Evolutionary conservation across 768 basidiomycete species (phyloP), one percentile per base, ranked within the genome.

Genomic region (Boletus patriciae): DNA sequence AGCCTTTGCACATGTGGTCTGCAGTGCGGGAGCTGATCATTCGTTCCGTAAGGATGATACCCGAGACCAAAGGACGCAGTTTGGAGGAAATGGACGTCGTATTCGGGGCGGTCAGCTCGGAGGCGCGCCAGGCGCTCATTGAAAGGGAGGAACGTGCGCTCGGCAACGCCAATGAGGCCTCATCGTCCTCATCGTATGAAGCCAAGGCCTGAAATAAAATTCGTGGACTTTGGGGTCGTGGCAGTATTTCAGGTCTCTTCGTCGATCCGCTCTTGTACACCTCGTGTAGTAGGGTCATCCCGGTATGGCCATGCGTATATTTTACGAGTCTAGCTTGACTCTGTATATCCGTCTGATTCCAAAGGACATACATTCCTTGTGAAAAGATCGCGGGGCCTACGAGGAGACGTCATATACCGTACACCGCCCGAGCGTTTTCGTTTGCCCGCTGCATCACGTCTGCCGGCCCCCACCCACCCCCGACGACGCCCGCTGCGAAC

Each of bases 361-460:
- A n/a, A 40, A 40, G 18, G 38, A 10, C 18, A 2, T 19, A 6
- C 11, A 6, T 19, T 40, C n/a, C n/a, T 6, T 11, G 4, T 40
- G n/a, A 38, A 38, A n/a, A 10, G 16, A 18, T 16, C 9, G 18
- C 18, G 8, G 9, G 18, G 18, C 15, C 34, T 12, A 47, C 46
- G 33, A 47, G 12, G 19, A 21, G 12, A 8, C 4, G 41, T 55
- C 43, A 50, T 57, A 70, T 53, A 9, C 85, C 82, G 68, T 93
- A 92, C 58, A 91, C 74, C 43, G 50, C 70, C 46, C 72, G 63
- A 3, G 90, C 88, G 62, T 90, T 92, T 67, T 83, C 80, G 61
- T 84, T 80, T 0, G 85, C 84, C 13, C 80, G 79, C 33, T 62
- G 67, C 80, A 92, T 79, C 3, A 92, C 82, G 25, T 75, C 71